Evolutionary conservation across 1,139 yeast genomes (phyloP).

Genomic region (Geotrichum bryndzae): DNA sequence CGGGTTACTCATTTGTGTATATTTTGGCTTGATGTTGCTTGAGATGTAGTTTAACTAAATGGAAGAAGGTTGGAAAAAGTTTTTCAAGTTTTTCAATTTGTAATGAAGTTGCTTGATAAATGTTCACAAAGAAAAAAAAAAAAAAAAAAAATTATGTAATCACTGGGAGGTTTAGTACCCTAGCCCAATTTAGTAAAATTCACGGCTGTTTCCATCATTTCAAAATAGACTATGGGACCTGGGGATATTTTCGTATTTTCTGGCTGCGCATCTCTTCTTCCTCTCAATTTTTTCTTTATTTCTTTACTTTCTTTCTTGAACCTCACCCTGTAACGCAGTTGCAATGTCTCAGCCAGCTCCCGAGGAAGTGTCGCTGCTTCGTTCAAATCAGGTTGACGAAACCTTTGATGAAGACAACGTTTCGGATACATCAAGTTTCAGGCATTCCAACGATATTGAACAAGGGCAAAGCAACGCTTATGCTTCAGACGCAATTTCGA

Average conservation of each 20-base stretch:
- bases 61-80: constrained; percentile 1
- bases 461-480: neutral
- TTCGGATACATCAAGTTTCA: neutral
- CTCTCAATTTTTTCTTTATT: neutral
- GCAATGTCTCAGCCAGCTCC: constrained; percentile 2
- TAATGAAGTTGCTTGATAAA: neutral
- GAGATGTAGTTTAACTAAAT: neutral
- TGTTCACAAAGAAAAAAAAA: neutral
- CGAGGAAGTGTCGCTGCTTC: constrained; percentile 12
- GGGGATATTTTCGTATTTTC: neutral
- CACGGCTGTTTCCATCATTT: neutral
- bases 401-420: neutral
- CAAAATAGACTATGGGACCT: neutral
- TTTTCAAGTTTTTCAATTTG: neutral
- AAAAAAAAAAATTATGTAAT: neutral
- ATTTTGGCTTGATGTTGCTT: neutral
- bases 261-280: neutral
- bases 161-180: constrained; percentile 4
- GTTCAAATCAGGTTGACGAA: neutral
- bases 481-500: neutral
- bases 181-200: neutral
- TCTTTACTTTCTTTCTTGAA: neutral
- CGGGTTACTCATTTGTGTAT: constrained; percentile 9
- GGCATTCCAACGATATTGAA: neutral
- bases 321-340: neutral